phyloP scores from a whole-genome alignment of 2,329 filamentous ascomycete genomes.

The Chaetomium strumarium region DNA sequence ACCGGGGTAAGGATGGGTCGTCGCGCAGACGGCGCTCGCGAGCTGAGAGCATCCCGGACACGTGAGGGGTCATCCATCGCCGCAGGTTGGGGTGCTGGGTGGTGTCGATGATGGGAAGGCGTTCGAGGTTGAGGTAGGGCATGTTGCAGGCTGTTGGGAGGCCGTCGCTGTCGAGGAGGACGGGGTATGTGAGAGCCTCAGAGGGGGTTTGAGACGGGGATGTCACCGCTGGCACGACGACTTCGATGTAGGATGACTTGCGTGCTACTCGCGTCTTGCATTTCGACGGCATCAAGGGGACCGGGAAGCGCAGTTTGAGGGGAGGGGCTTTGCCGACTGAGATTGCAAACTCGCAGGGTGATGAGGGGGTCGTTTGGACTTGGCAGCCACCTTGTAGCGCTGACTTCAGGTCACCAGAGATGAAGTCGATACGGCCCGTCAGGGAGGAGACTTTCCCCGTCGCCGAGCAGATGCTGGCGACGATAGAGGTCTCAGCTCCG shows the following conservation, averaged over 20 bases:
- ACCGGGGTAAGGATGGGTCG: not conserved
- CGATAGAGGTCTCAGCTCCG: not conserved
- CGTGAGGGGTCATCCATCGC: too few species aligned
- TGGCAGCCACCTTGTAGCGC: not conserved
- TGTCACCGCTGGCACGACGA: not conserved
- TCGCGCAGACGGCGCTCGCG: not conserved
- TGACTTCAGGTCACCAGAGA: not conserved
- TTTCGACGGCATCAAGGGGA: not conserved
- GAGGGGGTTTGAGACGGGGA: not conserved
- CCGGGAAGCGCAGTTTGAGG: slow-evolving; percentile 1
- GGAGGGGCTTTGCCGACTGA: not conserved
- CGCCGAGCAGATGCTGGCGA: not conserved
- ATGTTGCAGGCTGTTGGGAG: not conserved
- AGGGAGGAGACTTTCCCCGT: not conserved
- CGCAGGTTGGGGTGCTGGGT: not conserved
- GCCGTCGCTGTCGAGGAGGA: not conserved
- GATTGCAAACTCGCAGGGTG: not conserved
- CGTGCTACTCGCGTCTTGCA: slow-evolving; percentile 1
- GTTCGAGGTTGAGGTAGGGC: not conserved
- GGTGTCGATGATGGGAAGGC: not conserved
- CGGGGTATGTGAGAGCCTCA: not conserved
- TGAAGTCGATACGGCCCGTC: not conserved
- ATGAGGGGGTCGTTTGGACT: not conserved
- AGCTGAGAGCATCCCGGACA: not conserved
- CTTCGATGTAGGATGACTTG: slow-evolving; percentile 1